These are phyloP conservation scores for Nitzschia sp. DNA, from an alignment of 108 stramenopile species.

Conservation along the genomic window DNA sequence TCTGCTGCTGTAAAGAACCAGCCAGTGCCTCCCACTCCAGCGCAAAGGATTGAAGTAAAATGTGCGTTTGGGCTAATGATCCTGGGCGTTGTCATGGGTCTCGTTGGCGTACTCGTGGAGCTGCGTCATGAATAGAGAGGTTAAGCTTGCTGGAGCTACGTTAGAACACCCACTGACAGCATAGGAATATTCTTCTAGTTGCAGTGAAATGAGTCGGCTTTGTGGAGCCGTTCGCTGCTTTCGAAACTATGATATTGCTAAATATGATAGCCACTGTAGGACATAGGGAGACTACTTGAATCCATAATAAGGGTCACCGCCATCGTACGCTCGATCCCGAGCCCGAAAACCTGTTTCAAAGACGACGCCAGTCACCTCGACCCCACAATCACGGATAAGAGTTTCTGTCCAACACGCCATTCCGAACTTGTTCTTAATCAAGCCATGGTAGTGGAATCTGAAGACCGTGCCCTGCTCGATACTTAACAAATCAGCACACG, in stretches of 20 bases:
- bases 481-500: constrained; percentile 67
- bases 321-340: constrained; percentile 82
- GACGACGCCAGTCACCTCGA: constrained; percentile 80
- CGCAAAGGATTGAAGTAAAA: constrained; percentile 12
- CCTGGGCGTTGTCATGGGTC: constrained; percentile 24
- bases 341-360: constrained; percentile 85
- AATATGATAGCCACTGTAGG: no score
- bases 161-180: not conserved
- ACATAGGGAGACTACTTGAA: no score
- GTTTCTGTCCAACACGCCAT: constrained; percentile 81
- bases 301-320: constrained; percentile 70
- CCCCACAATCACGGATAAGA: constrained; percentile 75
- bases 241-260: no score
- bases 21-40: not conserved
- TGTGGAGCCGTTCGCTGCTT: no score
- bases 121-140: not conserved
- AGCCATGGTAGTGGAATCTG: constrained; percentile 86
- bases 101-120: constrained; percentile 17
- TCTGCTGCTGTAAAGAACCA: not conserved
- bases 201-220: no score
- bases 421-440: constrained; percentile 82
- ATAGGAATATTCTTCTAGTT: no score
- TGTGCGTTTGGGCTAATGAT: constrained; percentile 17
- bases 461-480: constrained; percentile 77
- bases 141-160: not conserved